phyloP scores from a whole-genome alignment of 257 asterid species.

The Solanum ossicruentum region DNA sequence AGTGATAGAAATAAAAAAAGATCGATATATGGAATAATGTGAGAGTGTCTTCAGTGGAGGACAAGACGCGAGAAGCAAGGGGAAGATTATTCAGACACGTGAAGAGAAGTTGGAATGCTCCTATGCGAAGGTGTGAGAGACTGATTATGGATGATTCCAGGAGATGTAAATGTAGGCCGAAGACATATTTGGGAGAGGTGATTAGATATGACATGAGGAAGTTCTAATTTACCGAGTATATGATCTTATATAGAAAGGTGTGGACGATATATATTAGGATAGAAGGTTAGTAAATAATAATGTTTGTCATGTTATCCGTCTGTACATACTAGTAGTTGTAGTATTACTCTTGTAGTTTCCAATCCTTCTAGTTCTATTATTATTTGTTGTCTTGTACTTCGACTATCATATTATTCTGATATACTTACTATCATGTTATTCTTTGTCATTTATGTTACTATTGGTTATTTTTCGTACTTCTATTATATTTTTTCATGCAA shows the following conservation, averaged over 20 bases:
- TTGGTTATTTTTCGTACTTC: not conserved
- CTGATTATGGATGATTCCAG: not conserved
- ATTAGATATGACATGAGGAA: not conserved
- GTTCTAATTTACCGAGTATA: not conserved
- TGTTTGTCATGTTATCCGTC: not conserved
- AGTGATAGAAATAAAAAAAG: too few relatives aligned
- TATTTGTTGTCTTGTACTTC: not conserved
- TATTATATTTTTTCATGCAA: too few relatives aligned
- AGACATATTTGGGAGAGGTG: not conserved
- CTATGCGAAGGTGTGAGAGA: fast-evolving
- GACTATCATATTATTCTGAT: not conserved
- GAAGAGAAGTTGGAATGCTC: fast-evolving
- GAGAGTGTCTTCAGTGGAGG: too few relatives aligned
- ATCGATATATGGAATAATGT: too few relatives aligned
- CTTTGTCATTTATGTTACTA: not conserved
- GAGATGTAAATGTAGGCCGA: not conserved
- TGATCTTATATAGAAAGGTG: not conserved
- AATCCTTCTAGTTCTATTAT: not conserved
- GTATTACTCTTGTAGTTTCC: not conserved
- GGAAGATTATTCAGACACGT: too few relatives aligned
- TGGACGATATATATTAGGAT: not conserved
- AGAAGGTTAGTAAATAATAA: not conserved
- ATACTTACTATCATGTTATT: not conserved
- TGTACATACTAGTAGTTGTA: not conserved
- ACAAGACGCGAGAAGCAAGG: too few relatives aligned